phyloP scores from a whole-genome alignment of 2,329 filamentous ascomycete genomes.

The Fusarium chaquense region DNA sequence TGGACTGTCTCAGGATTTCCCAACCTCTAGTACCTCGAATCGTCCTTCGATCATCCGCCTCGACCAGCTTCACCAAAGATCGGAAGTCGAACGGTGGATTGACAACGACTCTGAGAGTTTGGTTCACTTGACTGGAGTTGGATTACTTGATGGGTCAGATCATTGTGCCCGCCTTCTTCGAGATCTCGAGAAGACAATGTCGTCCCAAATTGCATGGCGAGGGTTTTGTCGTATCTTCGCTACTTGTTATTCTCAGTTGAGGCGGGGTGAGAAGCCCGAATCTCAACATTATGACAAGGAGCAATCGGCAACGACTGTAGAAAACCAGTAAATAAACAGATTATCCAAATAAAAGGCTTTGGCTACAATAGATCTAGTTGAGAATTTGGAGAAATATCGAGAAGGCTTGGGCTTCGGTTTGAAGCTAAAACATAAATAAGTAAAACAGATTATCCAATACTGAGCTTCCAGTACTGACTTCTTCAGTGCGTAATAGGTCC shows the following conservation, averaged over 20 bases:
- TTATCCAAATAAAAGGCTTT: no score
- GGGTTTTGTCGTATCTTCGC: not conserved
- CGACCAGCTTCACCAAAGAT: not conserved
- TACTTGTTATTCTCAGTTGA: not conserved
- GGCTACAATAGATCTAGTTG: no score
- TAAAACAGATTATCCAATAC: no score
- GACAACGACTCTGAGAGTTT: accelerated
- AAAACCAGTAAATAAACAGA: no score
- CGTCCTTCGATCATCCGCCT: not conserved
- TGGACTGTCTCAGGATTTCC: accelerated
- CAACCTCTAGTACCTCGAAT: accelerated
- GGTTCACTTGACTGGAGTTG: not conserved
- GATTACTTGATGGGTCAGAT: not conserved
- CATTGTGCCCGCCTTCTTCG: not conserved
- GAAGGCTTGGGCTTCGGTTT: no score
- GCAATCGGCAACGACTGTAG: no score
- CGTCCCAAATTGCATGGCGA: not conserved
- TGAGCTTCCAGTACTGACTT: no score
- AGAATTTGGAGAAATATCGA: no score
- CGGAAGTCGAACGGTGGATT: not conserved
- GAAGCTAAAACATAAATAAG: no score
- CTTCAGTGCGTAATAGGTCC: no score
- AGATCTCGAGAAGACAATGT: not conserved
- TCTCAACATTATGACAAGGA: no score
- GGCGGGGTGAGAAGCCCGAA: not conserved